Conservation (phyloP, 225 moss, liverwort and hornwort genomes). For the Asterella californica region DNA sequence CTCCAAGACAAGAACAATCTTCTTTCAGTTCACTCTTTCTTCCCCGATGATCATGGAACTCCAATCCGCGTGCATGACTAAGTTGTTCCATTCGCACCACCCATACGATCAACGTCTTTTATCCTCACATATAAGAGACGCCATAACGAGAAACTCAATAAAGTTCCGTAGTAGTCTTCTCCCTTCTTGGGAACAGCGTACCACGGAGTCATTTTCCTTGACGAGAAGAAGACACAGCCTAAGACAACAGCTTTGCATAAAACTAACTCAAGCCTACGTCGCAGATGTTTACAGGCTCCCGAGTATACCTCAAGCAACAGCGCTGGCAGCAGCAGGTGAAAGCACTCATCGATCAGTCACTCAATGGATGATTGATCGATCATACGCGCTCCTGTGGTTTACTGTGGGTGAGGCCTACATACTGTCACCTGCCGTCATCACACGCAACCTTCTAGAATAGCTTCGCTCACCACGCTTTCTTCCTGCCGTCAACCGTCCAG, state of each 20-base stretch:
- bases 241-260: neutral
- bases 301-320: neutral
- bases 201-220: no score
- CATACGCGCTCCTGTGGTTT: neutral
- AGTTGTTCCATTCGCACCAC: no score
- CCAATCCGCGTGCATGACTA: no score
- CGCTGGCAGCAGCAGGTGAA: neutral
- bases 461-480: conserved; percentile 2
- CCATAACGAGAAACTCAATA: no score
- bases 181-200: no score
- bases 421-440: neutral
- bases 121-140: no score
- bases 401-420: neutral
- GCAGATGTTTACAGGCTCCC: neutral
- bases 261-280: neutral
- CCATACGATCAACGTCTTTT: no score
- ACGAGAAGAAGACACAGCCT: neutral
- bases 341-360: neutral
- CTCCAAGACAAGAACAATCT: no score
- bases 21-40: no score
- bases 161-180: no score
- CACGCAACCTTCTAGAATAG: neutral
- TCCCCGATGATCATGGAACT: no score
- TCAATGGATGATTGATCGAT: neutral
- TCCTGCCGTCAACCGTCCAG: neutral